Evolutionary conservation across 495 filamentous ascomycete genomes (phyloP).

Genomic region (Hypoxylon cercidicola): DNA sequence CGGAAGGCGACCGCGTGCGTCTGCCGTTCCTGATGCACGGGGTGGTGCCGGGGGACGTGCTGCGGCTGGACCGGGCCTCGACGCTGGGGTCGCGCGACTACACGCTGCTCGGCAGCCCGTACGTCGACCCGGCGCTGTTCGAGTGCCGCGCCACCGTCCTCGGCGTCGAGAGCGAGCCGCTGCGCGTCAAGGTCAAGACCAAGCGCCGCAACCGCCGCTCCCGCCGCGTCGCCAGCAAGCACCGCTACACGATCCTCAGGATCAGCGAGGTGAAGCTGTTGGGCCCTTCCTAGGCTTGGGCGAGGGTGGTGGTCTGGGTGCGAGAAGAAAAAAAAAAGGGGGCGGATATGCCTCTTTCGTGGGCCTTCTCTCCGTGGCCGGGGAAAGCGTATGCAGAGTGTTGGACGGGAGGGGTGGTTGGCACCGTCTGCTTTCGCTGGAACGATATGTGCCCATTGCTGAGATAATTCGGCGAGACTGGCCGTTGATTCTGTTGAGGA

Average conservation of each 20-base stretch:
- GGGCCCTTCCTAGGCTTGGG: conserved; percentile 50
- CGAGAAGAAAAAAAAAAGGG: too few relatives aligned
- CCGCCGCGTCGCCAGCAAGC: conserved; percentile 82
- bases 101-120: conserved; percentile 81
- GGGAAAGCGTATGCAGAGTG: too few relatives aligned
- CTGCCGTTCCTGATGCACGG: conserved; percentile 94
- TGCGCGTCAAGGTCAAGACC: conserved; percentile 90
- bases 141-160: conserved; percentile 87
- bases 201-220: conserved; percentile 84
- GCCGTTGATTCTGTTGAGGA: neutral
- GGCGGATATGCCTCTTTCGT: too few relatives aligned
- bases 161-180: conserved; percentile 86
- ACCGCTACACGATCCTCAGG: conserved; percentile 84
- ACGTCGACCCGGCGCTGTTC: conserved; percentile 82
- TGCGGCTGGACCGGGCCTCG: conserved; percentile 85
- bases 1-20: conserved; percentile 83
- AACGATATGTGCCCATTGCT: too few relatives aligned
- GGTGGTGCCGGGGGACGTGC: conserved; percentile 81
- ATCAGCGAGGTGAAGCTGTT: conserved; percentile 82
- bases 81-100: conserved; percentile 87
- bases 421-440: too few relatives aligned
- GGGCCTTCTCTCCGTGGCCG: too few relatives aligned
- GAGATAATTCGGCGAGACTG: too few relatives aligned
- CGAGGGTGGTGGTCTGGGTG: too few relatives aligned
- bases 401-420: too few relatives aligned